Conservation (phyloP, 495 filamentous ascomycete species). For the Astrothelium subdiscretum region DNA sequence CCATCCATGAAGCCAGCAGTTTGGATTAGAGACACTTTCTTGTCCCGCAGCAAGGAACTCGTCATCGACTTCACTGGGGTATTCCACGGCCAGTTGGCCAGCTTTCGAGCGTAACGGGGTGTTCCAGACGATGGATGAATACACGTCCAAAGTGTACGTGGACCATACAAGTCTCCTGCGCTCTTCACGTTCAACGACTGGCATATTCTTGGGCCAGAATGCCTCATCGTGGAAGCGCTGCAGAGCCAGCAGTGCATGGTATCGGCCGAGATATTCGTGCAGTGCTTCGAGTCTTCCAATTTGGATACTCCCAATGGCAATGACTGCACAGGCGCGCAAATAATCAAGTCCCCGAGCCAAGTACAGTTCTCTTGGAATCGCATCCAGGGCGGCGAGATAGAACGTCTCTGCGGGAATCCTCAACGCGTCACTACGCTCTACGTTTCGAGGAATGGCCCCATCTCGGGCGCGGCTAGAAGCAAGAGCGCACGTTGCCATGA, state of each 20-base stretch:
- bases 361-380: conserved; percentile 30
- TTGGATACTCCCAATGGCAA: conserved; percentile 39
- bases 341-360: conserved; percentile 31
- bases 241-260: conserved; percentile 35
- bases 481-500: conserved; percentile 40
- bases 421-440: background rate
- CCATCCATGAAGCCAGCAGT: conserved; percentile 39
- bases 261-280: conserved; percentile 38
- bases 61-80: conserved; percentile 37
- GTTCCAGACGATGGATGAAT: conserved; percentile 37
- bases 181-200: conserved; percentile 35
- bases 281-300: conserved; percentile 34
- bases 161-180: conserved; percentile 43
- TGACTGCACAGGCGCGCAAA: conserved; percentile 35
- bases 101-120: conserved; percentile 36
- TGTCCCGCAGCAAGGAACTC: conserved; percentile 25
- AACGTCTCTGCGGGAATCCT: conserved; percentile 33
- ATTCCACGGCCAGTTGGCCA: conserved; percentile 32
- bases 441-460: conserved; percentile 24
- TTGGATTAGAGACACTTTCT: background rate
- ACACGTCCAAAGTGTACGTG: conserved; percentile 42
- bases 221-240: conserved; percentile 38
- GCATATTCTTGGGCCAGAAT: conserved; percentile 36
- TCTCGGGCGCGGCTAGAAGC: conserved; percentile 36
- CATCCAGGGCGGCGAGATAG: conserved; percentile 34